Evolutionary conservation across 2,329 filamentous ascomycete genomes (phyloP).

Genomic region (Alternaria atra): DNA sequence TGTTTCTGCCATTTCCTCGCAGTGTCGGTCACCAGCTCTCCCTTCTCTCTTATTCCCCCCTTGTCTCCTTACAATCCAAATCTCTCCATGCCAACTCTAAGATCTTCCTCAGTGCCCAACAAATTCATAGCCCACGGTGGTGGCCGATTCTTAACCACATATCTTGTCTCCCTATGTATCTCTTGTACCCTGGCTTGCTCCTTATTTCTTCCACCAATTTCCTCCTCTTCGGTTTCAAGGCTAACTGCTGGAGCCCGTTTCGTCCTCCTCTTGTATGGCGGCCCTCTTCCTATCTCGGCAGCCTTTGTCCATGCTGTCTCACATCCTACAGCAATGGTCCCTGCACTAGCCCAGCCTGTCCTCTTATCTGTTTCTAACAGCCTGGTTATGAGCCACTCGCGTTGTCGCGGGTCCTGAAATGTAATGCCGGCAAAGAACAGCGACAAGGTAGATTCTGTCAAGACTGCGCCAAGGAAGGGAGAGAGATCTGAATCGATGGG

Average conservation of each 20-base stretch:
- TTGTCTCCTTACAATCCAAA: slow-evolving; percentile 22
- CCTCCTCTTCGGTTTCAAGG: neutral
- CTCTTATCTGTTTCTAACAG: slow-evolving; percentile 78
- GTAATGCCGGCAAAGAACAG: slow-evolving; percentile 88
- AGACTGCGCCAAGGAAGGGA: slow-evolving; percentile 78
- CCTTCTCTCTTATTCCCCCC: neutral
- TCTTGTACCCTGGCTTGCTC: slow-evolving; percentile 18
- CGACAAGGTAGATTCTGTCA: slow-evolving; percentile 83
- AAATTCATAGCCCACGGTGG: slow-evolving; percentile 81
- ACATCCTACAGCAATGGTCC: slow-evolving; percentile 82
- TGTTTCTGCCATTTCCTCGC: neutral
- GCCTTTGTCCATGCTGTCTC: slow-evolving; percentile 85
- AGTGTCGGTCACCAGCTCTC: neutral
- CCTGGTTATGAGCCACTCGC: slow-evolving; percentile 78
- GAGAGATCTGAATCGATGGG: slow-evolving; percentile 63
- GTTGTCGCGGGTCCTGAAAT: slow-evolving; percentile 75
- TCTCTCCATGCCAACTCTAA: slow-evolving; percentile 53
- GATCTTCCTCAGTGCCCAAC: slow-evolving; percentile 78
- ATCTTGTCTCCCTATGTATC: slow-evolving; percentile 38
- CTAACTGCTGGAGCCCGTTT: slow-evolving; percentile 6
- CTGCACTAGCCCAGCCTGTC: slow-evolving; percentile 87
- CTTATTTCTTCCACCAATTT: neutral
- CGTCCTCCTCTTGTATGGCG: slow-evolving; percentile 66
- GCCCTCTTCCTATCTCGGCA: slow-evolving; percentile 76
- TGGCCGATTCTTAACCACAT: slow-evolving; percentile 69